Evolutionary conservation across 257 asterid genomes (phyloP), one percentile per base, ranked within the genome.

Genomic region (Cinchona pubescens): DNA sequence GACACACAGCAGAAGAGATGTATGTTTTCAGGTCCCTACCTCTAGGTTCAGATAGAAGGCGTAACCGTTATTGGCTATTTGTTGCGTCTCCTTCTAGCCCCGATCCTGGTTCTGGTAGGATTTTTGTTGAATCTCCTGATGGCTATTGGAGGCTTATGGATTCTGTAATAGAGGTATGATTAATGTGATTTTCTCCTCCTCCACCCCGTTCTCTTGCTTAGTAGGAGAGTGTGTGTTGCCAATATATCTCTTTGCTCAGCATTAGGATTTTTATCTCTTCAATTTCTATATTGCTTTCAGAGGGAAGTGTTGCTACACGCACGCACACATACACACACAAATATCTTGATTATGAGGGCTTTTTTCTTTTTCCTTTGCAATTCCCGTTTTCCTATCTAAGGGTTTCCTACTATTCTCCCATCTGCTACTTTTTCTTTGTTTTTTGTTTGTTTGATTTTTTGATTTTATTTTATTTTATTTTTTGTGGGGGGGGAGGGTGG

Each of bases 51-150:
- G 99, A 95, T 87, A 84, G 99, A 76, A 85, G 99, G 83, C 91
- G 96, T 78, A 95, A 92, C 78, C 97, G 98, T 30, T 95, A 95
- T 82, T 95, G 99, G 99, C 91, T 86, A 43, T 90, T 88, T 82
- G 91, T 88, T 73, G 98, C 97, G 76, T 86, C 98, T 77, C 86
- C 92, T 49, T 92, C 98, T 72, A 82, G 92, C 65, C 83, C 82
- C 55, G 99, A 95, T 88, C 93, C 97, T 81, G 98, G 99, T 83
- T 90, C 97, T 29, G 96, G 98, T 78, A 87, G 96, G 82, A 92
- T 95, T 70, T 91, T 92, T 79, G 88, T 95, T 73, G 97, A 95
- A 83, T 84, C 94, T 19, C 83, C 88, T 53, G 81, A 78, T 75
- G 98, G 99, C 64, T 27, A 32, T 76, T 95, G 99, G 99, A 86